These are phyloP conservation scores for Platanthera guangdongensis DNA, from an alignment of 106 monocot genomes.

Conservation along the genomic window DNA sequence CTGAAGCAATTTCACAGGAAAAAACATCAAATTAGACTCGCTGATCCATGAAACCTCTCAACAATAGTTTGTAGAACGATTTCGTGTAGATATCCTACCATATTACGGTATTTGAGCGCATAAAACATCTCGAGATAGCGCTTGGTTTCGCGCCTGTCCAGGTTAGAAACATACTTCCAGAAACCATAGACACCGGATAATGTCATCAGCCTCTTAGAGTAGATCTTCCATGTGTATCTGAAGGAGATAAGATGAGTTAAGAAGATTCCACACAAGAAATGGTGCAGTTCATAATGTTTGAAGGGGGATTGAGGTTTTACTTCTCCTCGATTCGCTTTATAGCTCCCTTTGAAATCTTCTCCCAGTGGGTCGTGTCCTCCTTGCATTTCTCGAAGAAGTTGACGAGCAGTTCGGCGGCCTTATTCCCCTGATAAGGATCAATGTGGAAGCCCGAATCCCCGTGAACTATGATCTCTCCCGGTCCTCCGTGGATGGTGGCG, in stretches of 20 bases:
- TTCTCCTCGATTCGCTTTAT: no score
- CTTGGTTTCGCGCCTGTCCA: no score
- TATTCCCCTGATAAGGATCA: conserved; percentile 57
- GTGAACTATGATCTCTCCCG: conserved; percentile 54
- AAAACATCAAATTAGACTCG: neutral
- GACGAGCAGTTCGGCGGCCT: conserved; percentile 39
- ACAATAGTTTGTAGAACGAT: neutral
- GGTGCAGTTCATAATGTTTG: no score
- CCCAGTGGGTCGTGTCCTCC: no score
- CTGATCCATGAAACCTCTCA: neutral
- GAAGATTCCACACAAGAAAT: no score
- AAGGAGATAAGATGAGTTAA: no score
- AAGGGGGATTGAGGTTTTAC: no score
- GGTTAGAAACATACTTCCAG: no score
- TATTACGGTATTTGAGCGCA: conserved; percentile 53
- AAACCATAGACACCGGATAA: no score
- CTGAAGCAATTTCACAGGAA: conserved; percentile 14
- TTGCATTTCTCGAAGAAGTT: conserved; percentile 72
- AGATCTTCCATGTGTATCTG: no score
- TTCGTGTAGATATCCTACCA: conserved; percentile 18
- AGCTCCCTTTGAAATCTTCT: no score
- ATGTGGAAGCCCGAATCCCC: conserved; percentile 72
- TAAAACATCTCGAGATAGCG: conserved; percentile 88
- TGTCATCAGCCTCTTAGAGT: no score
- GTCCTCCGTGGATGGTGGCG: conserved; percentile 57